Evolutionary conservation across 768 basidiomycete species (phyloP), one percentile per base, ranked within the genome.

Genomic region (Suillus lakei): DNA sequence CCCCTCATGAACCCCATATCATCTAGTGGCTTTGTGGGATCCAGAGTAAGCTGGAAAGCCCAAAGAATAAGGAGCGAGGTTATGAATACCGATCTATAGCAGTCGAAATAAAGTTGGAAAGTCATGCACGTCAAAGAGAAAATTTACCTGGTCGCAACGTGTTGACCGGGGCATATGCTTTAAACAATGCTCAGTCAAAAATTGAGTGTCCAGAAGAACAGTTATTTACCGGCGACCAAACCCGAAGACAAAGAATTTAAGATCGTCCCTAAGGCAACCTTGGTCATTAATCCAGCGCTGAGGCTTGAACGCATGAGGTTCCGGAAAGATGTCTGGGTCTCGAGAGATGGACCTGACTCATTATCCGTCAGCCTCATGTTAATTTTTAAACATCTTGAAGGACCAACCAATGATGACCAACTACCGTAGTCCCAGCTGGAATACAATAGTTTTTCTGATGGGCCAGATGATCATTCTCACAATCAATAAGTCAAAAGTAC

Each of bases 161-260:
- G 8, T 51, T 51, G 50, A 18, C 50, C 50, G 4, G 50, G 50
- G 28, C 50, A 51, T 30, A 51, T 16, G 28, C 50, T 51, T 18
- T 16, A 26, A 23, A 30, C 16, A 50, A 50, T 7, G 28, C 8
- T 51, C 50, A 18, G 50, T 51, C 26, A 18, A 18, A 18, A 18
- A 8, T 51, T 2, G 16, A 30, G 50, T 30, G 26, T 51, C 16
- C 16, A 51, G 16, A 51, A 18, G 28, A 51, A 30, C 28, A 16
- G 28, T 18, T 30, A 9, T 30, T 51, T 30, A 51, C 50, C 50
- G 50, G 30, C 50, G 50, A 30, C 50, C 50, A 30, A 51, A 51
- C 50, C 50, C 50, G 16, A 51, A 51, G 50, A 51, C 18, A 18
- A 51, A 51, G 50, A 28, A 51, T 51, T 30, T 51, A 51, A 51